phyloP scores from a whole-genome alignment of 2,329 filamentous ascomycete genomes.

The Ophiostoma piceae region DNA sequence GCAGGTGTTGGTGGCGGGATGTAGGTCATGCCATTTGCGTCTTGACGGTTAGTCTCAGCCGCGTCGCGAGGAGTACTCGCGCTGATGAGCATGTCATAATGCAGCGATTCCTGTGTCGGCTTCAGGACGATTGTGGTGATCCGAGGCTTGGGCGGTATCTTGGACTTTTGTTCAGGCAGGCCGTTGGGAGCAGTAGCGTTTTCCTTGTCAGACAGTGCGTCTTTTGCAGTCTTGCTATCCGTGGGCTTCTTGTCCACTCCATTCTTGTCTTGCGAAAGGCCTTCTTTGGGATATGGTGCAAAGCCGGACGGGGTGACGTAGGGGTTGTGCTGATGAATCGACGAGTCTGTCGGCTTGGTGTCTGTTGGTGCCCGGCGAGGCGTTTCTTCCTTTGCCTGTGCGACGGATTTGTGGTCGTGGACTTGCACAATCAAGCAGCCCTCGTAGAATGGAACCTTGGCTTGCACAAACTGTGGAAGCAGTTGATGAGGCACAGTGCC shows the following conservation, averaged over 20 bases:
- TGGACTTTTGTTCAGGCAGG: conserved; percentile 43
- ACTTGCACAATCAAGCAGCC: conserved; percentile 91
- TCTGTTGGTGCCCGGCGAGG: conserved; percentile 41
- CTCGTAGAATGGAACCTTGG: conserved; percentile 80
- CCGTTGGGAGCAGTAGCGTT: conserved; percentile 47
- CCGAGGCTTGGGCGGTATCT: conserved; percentile 52
- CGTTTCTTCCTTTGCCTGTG: conserved; percentile 53
- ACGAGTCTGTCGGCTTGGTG: conserved; percentile 65
- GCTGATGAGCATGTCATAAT: conserved; percentile 69
- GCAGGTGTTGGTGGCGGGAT: conserved; percentile 64
- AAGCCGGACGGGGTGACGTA: conserved; percentile 87
- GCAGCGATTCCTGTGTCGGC: conserved; percentile 70
- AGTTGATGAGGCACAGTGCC: conserved; percentile 87
- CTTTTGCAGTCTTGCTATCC: conserved; percentile 39
- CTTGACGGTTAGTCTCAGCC: conserved; percentile 15
- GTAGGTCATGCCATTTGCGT: conserved; percentile 27
- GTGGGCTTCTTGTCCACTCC: conserved; percentile 33
- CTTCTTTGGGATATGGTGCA: conserved; percentile 64
- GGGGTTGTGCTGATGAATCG: conserved; percentile 86
- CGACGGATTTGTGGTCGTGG: conserved; percentile 73
- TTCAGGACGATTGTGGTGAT: conserved; percentile 77
- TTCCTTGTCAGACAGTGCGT: conserved; percentile 46
- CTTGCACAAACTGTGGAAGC: conserved; percentile 67
- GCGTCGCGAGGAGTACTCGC: conserved; percentile 60
- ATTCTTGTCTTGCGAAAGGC: conserved; percentile 29